Evolutionary conservation across 345 rosid species (phyloP).

Genomic region (Lepidium sativum): DNA sequence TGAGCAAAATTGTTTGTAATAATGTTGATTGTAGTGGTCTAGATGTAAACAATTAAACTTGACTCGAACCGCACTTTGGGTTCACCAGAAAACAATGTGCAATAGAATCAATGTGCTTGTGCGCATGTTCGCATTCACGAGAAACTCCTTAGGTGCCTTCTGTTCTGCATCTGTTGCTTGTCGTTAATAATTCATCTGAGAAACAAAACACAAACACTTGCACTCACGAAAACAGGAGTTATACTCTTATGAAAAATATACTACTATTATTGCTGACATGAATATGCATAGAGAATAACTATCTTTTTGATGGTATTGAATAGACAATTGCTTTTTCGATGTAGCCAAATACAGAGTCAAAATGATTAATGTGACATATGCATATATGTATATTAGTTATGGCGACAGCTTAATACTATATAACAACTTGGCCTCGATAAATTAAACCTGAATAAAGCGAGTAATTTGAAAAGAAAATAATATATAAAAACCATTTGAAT

Average conservation of each 20-base stretch:
- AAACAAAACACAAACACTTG: slow-evolving; percentile 1
- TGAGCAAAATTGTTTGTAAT: too few species aligned
- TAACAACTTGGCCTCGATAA: neutral
- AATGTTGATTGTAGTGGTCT: neutral
- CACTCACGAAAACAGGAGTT: neutral
- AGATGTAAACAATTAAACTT: neutral
- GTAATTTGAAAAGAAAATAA: neutral
- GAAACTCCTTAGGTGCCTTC: neutral
- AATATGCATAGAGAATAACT: neutral
- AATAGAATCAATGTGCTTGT: neutral
- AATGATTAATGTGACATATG: neutral
- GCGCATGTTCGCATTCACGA: slow-evolving; percentile 4
- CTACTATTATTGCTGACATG: slow-evolving; percentile 17
- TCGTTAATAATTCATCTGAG: slow-evolving; percentile 9
- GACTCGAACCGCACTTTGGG: neutral
- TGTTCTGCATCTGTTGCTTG: slow-evolving; percentile 1
- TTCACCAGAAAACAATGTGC: neutral
- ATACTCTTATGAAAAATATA: neutral
- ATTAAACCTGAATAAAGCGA: neutral
- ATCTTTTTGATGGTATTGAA: neutral
- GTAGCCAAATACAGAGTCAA: neutral
- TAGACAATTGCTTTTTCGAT: neutral
- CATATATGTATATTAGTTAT: too few species aligned
- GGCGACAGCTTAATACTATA: too few species aligned
- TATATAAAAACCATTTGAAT: neutral